A percentile compares a stretch with the other conserved stretches of the same genome.
phyloP scores from a whole-genome alignment of 768 basidiomycete genomes.

The Tylopilus vinaceipallidus region DNA sequence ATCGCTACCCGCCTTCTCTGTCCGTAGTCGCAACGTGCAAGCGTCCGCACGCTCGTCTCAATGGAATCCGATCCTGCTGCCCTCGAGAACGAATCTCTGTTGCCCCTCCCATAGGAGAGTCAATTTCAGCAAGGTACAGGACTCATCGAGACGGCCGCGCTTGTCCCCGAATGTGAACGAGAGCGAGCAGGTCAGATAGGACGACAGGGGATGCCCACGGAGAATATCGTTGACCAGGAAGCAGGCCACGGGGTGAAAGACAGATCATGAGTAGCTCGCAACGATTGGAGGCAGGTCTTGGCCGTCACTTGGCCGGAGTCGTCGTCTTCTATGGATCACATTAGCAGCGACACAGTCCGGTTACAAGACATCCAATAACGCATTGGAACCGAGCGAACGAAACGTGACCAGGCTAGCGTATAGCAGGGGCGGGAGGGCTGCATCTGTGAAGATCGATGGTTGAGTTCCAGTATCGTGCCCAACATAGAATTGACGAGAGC shows the following conservation, averaged over 20 bases:
- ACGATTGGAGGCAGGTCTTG: conserved; percentile 34
- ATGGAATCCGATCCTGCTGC: conserved; percentile 31
- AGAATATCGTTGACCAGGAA: conserved; percentile 13
- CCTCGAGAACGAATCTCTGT: conserved; percentile 62
- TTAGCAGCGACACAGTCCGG: conserved; percentile 6
- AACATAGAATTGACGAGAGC: conserved; percentile 9
- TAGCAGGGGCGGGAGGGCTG: conserved; percentile 21
- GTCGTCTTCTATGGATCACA: neutral
- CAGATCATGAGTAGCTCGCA: conserved; percentile 9
- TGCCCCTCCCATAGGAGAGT: conserved; percentile 42
- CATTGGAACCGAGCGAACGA: conserved; percentile 38
- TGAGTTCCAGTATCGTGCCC: conserved; percentile 13
- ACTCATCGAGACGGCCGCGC: conserved; percentile 11
- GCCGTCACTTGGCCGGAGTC: conserved; percentile 12
- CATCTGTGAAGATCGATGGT: conserved; percentile 20
- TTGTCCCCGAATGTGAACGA: conserved; percentile 13
- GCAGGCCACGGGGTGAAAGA: conserved; percentile 27
- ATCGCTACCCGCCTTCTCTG: conserved; percentile 18
- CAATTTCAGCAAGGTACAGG: conserved; percentile 37
- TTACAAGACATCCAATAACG: conserved; percentile 19
- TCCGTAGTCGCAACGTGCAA: conserved; percentile 18
- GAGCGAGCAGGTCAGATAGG: conserved; percentile 11
- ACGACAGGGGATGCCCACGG: conserved; percentile 5
- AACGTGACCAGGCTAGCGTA: conserved; percentile 27
- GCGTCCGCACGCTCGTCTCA: conserved; percentile 11